Percentiles rank a stretch among this genome's conserved stretches.
Conservation (phyloP, 306 rosid genomes). For the Fagus sylvatica region DNA sequence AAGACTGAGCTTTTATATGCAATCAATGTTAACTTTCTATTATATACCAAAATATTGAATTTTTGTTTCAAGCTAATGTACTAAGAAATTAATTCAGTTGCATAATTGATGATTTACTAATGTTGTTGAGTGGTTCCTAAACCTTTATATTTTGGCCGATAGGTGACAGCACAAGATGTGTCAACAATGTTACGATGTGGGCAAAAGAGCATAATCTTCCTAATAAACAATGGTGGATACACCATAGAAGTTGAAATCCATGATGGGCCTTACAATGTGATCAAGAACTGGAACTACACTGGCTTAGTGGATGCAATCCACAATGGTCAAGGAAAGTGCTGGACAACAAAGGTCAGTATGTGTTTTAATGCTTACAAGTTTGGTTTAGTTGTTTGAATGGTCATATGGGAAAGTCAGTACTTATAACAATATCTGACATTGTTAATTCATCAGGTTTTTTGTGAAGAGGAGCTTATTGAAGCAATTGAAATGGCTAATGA, state of each 20-base stretch:
- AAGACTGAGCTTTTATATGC: too few relatives aligned
- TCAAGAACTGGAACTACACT: slow-evolving; percentile 60
- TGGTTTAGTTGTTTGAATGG: slow-evolving; percentile 3
- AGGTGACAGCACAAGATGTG: slow-evolving; percentile 54
- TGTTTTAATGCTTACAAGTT: not conserved
- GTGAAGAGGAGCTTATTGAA: slow-evolving; percentile 33
- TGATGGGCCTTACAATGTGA: slow-evolving; percentile 53
- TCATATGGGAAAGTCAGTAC: not conserved
- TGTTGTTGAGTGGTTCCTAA: not conserved
- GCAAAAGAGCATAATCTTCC: slow-evolving; percentile 45
- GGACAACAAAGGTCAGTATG: slow-evolving; percentile 41
- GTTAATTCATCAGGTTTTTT: slow-evolving; percentile 17
- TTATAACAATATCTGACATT: not conserved
- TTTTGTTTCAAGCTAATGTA: not conserved
- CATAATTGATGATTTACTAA: not conserved
- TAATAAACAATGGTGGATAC: slow-evolving; percentile 54
- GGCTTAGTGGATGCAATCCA: slow-evolving; percentile 48
- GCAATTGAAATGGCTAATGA: slow-evolving; percentile 43
- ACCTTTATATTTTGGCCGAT: not conserved
- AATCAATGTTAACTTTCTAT: too few relatives aligned
- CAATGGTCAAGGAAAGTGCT: slow-evolving; percentile 49
- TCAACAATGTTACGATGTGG: slow-evolving; percentile 39
- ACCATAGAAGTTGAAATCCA: slow-evolving; percentile 57
- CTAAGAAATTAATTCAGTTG: not conserved
- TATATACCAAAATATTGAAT: not conserved